Evolutionary conservation across 805 yeast species (phyloP), one percentile per base, ranked within the genome.

Genomic region (Pichia exigua): DNA sequence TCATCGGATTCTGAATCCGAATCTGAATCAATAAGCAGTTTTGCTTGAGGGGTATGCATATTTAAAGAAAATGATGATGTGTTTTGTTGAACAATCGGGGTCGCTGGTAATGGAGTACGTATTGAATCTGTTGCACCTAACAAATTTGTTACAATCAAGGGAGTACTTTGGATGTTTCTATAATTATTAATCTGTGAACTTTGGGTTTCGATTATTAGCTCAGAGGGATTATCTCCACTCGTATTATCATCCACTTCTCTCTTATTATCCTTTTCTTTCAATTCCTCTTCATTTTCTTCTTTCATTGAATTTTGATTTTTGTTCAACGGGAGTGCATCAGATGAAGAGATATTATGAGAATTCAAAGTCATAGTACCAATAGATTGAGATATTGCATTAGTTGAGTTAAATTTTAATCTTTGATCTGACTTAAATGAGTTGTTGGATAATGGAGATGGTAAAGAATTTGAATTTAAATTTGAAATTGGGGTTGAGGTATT

Each of bases 1-100:
- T 50, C 51, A 24, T 59, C 63, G 5, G 61, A 54, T n/a, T 58
- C 62, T 2, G 54, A 49, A 35, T 62, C 65, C 4, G 61, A 54
- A 40, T 54, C 57, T 17, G 54, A 47, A 47, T 51, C 48, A 27
- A 45, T 20, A 17, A 35, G 8, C 18, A 42, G 28, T 26, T n/a
- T 42, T 17, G 44, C 44, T n/a, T 42, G 27, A 4, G 44, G 44
- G 12, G 44, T 35, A 35, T 35, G 18, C 9, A n/a, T n/a, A 35
- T 35, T n/a, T n/a, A 20, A 35, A 2, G 24, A 40, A 40, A 18
- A 28, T 27, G 45, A 27, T 27, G 45, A 12, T 28, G 28, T 13
- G 18, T 18, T 43, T 20, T 18, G 8, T 26, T 7, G 30, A 26
- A 17, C n/a, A 11, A 6, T n/a, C 12, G 27, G 17, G 17, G 28